Evolutionary conservation across 1,284 basidiomycete species (phyloP), one percentile per base, ranked within the genome.

Genomic region (Ganoderma boninense): DNA sequence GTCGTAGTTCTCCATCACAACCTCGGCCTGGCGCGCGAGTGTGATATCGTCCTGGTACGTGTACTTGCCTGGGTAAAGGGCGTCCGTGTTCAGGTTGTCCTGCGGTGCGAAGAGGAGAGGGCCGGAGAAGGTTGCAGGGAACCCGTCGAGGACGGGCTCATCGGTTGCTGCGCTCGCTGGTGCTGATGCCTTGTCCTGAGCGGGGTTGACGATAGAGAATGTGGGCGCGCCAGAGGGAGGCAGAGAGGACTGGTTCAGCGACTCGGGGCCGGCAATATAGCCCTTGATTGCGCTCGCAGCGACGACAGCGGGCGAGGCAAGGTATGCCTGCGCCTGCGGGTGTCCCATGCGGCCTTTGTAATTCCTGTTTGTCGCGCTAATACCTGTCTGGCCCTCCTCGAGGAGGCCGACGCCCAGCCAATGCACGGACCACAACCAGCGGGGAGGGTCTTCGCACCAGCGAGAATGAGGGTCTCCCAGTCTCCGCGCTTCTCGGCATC

Each of bases 1-100:
- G 78, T 99, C 97, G 82, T 99, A 99, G 85, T 99, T 99, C 86
- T 99, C 97, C 95, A 96, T 96, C 43, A 99, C 97, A n/a, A 99
- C 95, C 78, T 98, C 90, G 1, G 97, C 97, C 81, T 99, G 97
- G 40, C 92, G 90, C 74, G 92, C 92, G 44, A 97, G 95, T 0
- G 97, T 99, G 79, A 99, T 98, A 80, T 99, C 98, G 81, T 99
- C 97, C 82, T 98, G 97, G 83, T 99, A 99, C 0, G 98, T 99
- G 83, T 99, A 99, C 82, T 99, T 99, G 44, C 97, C 98, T 0
- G 97, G 98, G 84, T 99, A 99, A 79, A 99, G 96, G 6, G 95
- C 98, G 79, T 99, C 97, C 0, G 97, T 99, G 81, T 97, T 99
- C 69, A 99, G 83, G 81, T 99, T 99, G 82, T 99, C 97, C 79